Evolutionary conservation across 164 flowering plant species (phyloP).

Genomic region (Aristolochia fimbriata): DNA sequence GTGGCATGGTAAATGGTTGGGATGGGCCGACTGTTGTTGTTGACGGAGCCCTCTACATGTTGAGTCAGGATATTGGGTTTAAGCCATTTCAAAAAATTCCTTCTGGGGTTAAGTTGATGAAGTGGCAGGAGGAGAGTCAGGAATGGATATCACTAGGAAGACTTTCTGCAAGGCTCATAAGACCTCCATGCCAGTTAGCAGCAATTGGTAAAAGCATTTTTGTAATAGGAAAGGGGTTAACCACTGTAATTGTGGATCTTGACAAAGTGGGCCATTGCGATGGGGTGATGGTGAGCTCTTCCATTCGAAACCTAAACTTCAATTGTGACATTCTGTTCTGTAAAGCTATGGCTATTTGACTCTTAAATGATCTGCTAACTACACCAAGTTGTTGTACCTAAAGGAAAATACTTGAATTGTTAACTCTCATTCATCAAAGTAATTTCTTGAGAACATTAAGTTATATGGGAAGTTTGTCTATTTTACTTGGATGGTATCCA

Average conservation of each 20-base stretch:
- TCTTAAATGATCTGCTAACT: too few relatives aligned
- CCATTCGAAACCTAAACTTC: slow-evolving; percentile 30
- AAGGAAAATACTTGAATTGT: too few relatives aligned
- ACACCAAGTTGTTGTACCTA: too few relatives aligned
- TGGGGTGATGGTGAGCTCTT: slow-evolving; percentile 50
- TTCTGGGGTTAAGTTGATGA: slow-evolving; percentile 60
- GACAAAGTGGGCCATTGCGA: slow-evolving; percentile 20
- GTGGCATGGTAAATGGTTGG: slow-evolving; percentile 59
- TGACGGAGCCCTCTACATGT: slow-evolving; percentile 49
- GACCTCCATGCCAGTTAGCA: slow-evolving; percentile 72
- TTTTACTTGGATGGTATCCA: too few relatives aligned
- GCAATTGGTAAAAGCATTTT: slow-evolving; percentile 54
- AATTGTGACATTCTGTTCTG: slow-evolving; percentile 51
- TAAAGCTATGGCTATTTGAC: slow-evolving; percentile 43
- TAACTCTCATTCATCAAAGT: too few relatives aligned
- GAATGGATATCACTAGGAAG: slow-evolving; percentile 65
- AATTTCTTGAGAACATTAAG: too few relatives aligned
- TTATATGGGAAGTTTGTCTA: too few relatives aligned
- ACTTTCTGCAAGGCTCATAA: slow-evolving; percentile 42
- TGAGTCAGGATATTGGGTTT: too few relatives aligned
- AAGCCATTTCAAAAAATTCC: too few relatives aligned
- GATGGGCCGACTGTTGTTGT: slow-evolving; percentile 72
- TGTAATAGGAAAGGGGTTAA: slow-evolving; percentile 65
- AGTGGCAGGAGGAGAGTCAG: slow-evolving; percentile 48
- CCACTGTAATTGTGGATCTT: slow-evolving; percentile 59